A percentile compares a stretch with the other conserved stretches of the same genome.
phyloP scores from a whole-genome alignment of 768 basidiomycete genomes.

The Pleurotus eryngii region DNA sequence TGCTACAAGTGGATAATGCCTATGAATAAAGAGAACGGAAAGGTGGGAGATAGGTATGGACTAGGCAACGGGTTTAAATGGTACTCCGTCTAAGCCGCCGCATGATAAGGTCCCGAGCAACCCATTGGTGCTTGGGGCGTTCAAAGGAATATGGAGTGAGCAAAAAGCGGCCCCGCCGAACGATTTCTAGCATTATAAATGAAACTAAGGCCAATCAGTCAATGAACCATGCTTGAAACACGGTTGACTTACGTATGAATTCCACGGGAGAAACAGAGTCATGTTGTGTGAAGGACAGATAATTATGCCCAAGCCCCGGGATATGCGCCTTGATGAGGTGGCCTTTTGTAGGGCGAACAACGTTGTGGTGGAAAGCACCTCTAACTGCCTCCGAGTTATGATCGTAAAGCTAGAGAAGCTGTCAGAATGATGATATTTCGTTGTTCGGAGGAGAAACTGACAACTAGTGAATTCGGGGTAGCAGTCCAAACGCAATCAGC shows the following conservation, averaged over 20 bases:
- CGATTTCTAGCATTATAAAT: constrained; percentile 62
- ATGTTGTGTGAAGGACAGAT: constrained; percentile 53
- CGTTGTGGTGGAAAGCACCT: constrained; percentile 50
- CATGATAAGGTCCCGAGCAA: constrained; percentile 33
- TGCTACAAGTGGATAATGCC: too few relatives aligned
- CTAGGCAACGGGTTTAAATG: not conserved
- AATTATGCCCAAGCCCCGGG: constrained; percentile 51
- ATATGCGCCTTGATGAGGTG: constrained; percentile 48
- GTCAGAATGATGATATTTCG: too few relatives aligned
- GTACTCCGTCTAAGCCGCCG: constrained; percentile 19
- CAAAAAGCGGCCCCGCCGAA: constrained; percentile 56
- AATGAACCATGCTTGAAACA: constrained; percentile 2
- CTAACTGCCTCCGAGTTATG: constrained; percentile 46
- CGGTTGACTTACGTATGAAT: constrained; percentile 42
- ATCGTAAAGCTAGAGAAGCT: constrained; percentile 41
- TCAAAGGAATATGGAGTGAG: constrained; percentile 47
- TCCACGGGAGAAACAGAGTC: constrained; percentile 47
- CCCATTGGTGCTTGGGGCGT: constrained; percentile 42
- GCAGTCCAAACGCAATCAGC: constrained; percentile 60
- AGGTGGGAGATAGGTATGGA: too few relatives aligned
- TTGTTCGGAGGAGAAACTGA: constrained; percentile 21
- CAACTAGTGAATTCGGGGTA: constrained; percentile 48
- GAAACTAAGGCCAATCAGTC: constrained; percentile 38
- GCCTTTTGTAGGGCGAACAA: constrained; percentile 30
- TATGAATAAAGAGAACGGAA: not conserved